Percentiles rank a stretch among this genome's conserved stretches.
Evolutionary conservation across 192 early-diverging fungal genomes (phyloP).

Genomic region (Jimgerdemannia lactiflua): DNA sequence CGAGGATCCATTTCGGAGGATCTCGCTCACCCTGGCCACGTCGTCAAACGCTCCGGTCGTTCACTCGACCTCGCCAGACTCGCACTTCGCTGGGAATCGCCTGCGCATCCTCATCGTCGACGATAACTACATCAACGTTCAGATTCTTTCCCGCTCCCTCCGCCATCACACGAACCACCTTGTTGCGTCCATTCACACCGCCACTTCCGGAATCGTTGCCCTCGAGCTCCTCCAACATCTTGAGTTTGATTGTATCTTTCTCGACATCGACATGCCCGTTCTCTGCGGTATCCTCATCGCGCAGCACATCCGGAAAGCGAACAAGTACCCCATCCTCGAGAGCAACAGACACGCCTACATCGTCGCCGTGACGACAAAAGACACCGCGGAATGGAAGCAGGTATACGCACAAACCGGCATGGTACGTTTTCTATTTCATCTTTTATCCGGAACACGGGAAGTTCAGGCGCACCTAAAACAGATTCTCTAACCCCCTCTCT

Average conservation of each 20-base stretch:
- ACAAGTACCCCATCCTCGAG: constrained; percentile 33
- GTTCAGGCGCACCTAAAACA: no score
- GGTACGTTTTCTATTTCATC: constrained; percentile 16
- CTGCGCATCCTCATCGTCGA: constrained; percentile 59
- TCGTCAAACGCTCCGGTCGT: constrained; percentile 26
- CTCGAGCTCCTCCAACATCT: constrained; percentile 39
- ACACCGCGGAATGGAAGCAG: constrained; percentile 42
- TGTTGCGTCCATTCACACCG: constrained; percentile 38
- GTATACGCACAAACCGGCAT: constrained; percentile 54
- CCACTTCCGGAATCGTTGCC: constrained; percentile 47
- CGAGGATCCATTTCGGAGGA: constrained; percentile 8
- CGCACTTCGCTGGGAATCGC: constrained; percentile 14
- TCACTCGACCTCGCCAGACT: constrained; percentile 7
- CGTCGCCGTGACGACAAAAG: constrained; percentile 64
- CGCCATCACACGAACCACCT: constrained; percentile 45
- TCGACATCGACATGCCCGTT: constrained; percentile 72
- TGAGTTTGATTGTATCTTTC: constrained; percentile 56
- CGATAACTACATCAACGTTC: constrained; percentile 66
- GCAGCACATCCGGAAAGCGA: constrained; percentile 41
- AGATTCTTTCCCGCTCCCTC: constrained; percentile 55
- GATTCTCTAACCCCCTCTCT: neutral
- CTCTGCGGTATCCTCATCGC: constrained; percentile 62
- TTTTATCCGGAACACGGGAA: no score
- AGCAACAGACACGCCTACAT: constrained; percentile 55
- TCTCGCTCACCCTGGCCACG: constrained; percentile 10